Evolutionary conservation across 257 asterid species (phyloP).

Genomic region (Nicotiana noctiflora): DNA sequence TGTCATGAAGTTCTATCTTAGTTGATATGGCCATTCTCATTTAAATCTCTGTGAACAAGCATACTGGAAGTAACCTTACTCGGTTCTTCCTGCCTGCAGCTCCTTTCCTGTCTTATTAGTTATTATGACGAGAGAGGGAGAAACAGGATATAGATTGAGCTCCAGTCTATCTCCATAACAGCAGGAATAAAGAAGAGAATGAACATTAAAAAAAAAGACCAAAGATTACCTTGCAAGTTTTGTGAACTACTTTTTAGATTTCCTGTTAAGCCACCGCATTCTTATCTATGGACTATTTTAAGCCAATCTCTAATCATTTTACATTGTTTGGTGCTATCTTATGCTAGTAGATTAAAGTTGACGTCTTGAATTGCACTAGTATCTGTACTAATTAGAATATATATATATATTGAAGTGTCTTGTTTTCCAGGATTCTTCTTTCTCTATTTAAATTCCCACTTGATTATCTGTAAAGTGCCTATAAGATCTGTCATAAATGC

Average conservation of each 20-base stretch:
- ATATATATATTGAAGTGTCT: conserved; percentile 3
- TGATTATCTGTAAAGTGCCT: conserved; percentile 1
- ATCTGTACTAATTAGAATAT: not conserved
- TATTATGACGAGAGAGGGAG: too few relatives aligned
- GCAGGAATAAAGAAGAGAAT: not conserved
- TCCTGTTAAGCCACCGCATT: not conserved
- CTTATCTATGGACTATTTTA: not conserved
- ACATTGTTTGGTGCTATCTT: not conserved
- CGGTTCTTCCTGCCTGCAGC: too few relatives aligned
- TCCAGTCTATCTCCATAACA: not conserved
- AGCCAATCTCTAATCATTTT: not conserved
- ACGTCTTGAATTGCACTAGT: not conserved
- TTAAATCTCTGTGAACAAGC: not conserved
- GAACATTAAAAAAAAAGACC: not conserved
- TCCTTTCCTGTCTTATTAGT: too few relatives aligned
- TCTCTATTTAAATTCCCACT: not conserved
- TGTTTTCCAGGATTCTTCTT: not conserved
- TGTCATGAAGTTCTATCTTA: not conserved
- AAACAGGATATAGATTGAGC: not conserved
- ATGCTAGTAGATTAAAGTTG: not conserved
- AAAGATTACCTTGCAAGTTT: not conserved
- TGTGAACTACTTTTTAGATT: not conserved
- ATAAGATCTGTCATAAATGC: not conserved
- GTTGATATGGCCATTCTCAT: not conserved
- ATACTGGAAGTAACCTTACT: too few relatives aligned